phyloP scores from a whole-genome alignment of 2,329 filamentous ascomycete species.

The Talaromyces amestolkiae region DNA sequence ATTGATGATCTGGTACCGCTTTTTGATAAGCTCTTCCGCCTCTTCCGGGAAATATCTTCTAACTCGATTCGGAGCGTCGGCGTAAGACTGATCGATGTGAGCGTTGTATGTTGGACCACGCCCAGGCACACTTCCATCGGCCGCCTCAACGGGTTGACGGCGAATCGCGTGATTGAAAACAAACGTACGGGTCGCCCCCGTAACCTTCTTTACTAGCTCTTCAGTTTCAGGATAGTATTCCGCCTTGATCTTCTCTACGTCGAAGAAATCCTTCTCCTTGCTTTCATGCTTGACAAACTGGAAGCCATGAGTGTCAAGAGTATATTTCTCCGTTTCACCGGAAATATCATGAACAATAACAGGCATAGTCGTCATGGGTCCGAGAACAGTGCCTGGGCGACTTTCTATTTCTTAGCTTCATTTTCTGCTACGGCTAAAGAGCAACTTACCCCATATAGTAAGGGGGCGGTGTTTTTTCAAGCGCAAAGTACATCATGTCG shows the following conservation, averaged over 20 bases:
- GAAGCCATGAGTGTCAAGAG: constrained; percentile 43
- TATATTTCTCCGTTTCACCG: constrained; percentile 45
- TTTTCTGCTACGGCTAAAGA: background rate
- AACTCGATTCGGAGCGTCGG: constrained; percentile 13
- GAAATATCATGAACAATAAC: constrained; percentile 43
- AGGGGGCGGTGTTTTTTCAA: background rate
- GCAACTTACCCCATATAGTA: constrained; percentile 6
- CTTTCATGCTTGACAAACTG: constrained; percentile 37
- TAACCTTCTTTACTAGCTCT: constrained; percentile 40
- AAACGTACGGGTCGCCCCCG: constrained; percentile 56
- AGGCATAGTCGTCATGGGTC: background rate
- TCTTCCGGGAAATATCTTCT: background rate
- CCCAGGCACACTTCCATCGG: constrained; percentile 20
- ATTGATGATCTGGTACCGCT: background rate
- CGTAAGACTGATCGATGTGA: constrained; percentile 24
- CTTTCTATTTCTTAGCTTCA: background rate
- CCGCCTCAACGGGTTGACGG: constrained; percentile 37
- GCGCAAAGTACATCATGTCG: constrained; percentile 3
- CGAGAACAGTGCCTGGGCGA: background rate
- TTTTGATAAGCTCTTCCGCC: background rate
- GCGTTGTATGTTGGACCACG: constrained; percentile 23
- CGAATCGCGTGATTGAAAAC: constrained; percentile 65
- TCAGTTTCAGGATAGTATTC: constrained; percentile 38
- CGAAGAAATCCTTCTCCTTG: constrained; percentile 34
- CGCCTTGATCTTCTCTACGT: constrained; percentile 36